Percentiles rank a stretch among this genome's conserved stretches.
Evolutionary conservation across 1,284 basidiomycete species (phyloP).

Genomic region (Tylopilus sp.): DNA sequence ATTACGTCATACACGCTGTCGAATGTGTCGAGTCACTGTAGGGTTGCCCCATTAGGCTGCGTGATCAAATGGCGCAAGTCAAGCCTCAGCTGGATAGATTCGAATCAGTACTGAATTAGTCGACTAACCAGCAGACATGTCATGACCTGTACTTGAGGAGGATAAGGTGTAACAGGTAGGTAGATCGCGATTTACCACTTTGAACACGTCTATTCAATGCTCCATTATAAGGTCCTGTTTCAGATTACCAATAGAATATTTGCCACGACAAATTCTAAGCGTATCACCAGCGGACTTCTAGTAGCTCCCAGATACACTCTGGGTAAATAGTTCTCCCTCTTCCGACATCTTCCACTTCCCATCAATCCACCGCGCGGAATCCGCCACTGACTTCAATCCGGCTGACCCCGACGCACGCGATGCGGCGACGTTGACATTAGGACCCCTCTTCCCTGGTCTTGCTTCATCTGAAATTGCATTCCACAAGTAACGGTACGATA

Average conservation of each 20-base stretch:
- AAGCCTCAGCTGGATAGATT: neutral
- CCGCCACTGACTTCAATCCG: constrained; percentile 1
- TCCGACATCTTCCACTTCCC: neutral
- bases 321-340: neutral
- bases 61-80: neutral
- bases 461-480: constrained; percentile 76
- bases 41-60: too few relatives aligned
- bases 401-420: neutral
- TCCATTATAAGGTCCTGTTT: too few relatives aligned
- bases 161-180: too few relatives aligned
- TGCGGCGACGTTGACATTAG: constrained; percentile 22
- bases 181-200: neutral
- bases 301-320: neutral
- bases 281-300: neutral
- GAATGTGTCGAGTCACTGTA: too few relatives aligned
- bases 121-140: neutral
- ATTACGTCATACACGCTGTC: too few relatives aligned
- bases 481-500: constrained; percentile 75
- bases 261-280: too few relatives aligned
- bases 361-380: neutral
- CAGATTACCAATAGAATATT: too few relatives aligned
- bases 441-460: constrained; percentile 60
- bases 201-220: neutral
- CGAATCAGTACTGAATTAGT: neutral
- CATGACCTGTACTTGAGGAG: too few relatives aligned